Evolutionary conservation across 1,284 basidiomycete genomes (phyloP), one percentile per base, ranked within the genome.

Genomic region (Cerrena zonata): DNA sequence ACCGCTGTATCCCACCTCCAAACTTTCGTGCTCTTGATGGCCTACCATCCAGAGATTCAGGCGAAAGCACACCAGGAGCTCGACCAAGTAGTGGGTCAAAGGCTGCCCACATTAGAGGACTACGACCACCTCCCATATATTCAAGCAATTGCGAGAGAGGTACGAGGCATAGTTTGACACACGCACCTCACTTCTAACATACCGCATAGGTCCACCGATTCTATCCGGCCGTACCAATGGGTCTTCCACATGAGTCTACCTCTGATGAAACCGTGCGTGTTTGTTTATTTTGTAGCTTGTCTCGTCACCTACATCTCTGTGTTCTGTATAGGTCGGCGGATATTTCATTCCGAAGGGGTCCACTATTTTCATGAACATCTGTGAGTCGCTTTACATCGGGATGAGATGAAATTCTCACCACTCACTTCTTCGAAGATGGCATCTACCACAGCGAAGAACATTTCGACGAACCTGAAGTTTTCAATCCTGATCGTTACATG

Each of bases 61-160:
- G 45, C 46, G 0, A 56, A 55, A 19, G 65, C 63, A 1, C 63
- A 64, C n/a, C 60, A 56, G n/a, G 65, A 66, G 47, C 46, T 67
- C 27, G 66, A 68, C 46, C 40, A 48, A 2, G 58, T 67, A 2
- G 48, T 67, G n/a, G 73, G 73, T 4, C 51, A 57, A 7, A 53
- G 53, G n/a, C 52, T 57, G 45, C 66, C 66, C 3, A 54, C 48
- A 1, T 42, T 60, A 25, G 56, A 60, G 1, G 66, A 68, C 27
- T 52, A 58, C 26, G 53, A 58, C 12, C 47, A 58, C 3, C 57
- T 68, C 34, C 66, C 66, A 0, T 68, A 66, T 48, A 51, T 65
- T 19, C 61, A 60, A 13, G 66, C 61, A 2, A 43, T 65, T 24
- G 57, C 62, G 30, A 59, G 63, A 48, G 62, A 64, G 48, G 57